Base-by-base conservation (phyloP, 192 early-diverging fungal genomes). In the Dissophora globulifera region DNA sequence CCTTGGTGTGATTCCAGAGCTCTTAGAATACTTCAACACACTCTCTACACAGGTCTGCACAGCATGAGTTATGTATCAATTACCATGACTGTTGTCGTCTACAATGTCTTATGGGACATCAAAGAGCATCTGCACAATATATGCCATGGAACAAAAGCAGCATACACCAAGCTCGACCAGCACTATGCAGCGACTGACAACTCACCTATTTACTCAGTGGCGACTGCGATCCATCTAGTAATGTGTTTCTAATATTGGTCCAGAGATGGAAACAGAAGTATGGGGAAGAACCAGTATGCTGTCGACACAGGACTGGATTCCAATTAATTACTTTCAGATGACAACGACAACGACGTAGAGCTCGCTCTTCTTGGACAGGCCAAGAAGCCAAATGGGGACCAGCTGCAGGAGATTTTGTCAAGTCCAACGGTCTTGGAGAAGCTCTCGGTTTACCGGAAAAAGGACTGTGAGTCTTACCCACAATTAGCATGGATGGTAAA, bases 161-260 rank as follows among this genome's bases (percentile, higher is more conserved):
- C 62, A 52, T 46, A 64, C 40, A 20, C 52, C 22, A 67, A 67
- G 26, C 54, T 58, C 47, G 41, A 16, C 3, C 31, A 67, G 55
- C 58, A 67, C 26, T 58, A 67, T 42, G 48, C 65, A 38, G 48
- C 53, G 41, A 67, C 65, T 3, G 65, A 67, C 48, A 50, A 42
- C 12, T 58, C 65, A 27, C 55, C 65, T 13, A 67, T 67, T 42
- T 58, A 58, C 55, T 67, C 55, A 13, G 65, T 67, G 53, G 55
- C 65, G 27, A 67, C 65, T 1, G 65, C 65, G 19, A 38, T 67
- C 12, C 65, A 67, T 67, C 55, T 55, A n/a, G 48, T 33, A 30
- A 67, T 67, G 65, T 55, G 55, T 5, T 67, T 67, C 22, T 7
- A 50, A 16, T 67, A 67, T 58, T 67, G 65, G 65, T 7, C 10